These are phyloP conservation scores for Venustampulla echinocandica DNA, from an alignment of 495 filamentous ascomycete genomes.

Conservation along the genomic window DNA sequence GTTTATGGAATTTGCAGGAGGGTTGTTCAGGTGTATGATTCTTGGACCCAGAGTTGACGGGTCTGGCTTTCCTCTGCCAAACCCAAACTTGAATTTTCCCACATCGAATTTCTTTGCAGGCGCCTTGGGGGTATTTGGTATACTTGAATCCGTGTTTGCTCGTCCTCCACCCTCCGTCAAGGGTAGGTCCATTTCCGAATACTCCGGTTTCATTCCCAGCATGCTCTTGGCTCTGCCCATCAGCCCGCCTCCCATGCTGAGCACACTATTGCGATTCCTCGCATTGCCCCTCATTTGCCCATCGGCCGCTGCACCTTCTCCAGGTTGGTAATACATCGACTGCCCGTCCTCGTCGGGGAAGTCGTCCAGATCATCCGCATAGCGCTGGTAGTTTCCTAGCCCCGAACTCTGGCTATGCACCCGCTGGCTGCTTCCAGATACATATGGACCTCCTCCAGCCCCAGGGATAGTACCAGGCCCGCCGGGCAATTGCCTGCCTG, in stretches of 20 bases:
- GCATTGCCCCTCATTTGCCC: slow-evolving; percentile 41
- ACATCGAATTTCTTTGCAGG: slow-evolving; percentile 52
- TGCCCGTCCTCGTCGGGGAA: slow-evolving; percentile 63
- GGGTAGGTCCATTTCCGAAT: slow-evolving; percentile 97
- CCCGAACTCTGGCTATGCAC: slow-evolving; percentile 80
- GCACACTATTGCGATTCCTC: slow-evolving; percentile 75
- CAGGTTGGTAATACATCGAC: slow-evolving; percentile 52
- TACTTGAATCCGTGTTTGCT: slow-evolving; percentile 22
- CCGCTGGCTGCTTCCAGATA: slow-evolving; percentile 26
- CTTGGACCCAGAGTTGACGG: slow-evolving; percentile 85
- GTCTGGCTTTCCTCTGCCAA: slow-evolving; percentile 76
- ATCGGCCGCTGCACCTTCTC: slow-evolving; percentile 28
- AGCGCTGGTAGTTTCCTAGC: slow-evolving; percentile 78
- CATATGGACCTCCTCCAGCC: slow-evolving; percentile 36
- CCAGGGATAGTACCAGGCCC: slow-evolving; percentile 31
- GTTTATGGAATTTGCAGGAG: slow-evolving; percentile 78
- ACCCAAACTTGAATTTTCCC: slow-evolving; percentile 88
- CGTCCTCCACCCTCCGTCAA: slow-evolving; percentile 64
- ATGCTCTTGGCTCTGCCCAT: slow-evolving; percentile 80
- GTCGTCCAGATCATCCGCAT: slow-evolving; percentile 76
- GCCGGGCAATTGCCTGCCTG: slow-evolving; percentile 42
- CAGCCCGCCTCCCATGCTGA: slow-evolving; percentile 77
- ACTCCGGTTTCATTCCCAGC: slow-evolving; percentile 84
- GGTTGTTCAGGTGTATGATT: slow-evolving; percentile 95
- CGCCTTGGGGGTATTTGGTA: slow-evolving; percentile 21